Conservation (phyloP, 805 yeast genomes). For the Saccharomycopsis sp. region DNA sequence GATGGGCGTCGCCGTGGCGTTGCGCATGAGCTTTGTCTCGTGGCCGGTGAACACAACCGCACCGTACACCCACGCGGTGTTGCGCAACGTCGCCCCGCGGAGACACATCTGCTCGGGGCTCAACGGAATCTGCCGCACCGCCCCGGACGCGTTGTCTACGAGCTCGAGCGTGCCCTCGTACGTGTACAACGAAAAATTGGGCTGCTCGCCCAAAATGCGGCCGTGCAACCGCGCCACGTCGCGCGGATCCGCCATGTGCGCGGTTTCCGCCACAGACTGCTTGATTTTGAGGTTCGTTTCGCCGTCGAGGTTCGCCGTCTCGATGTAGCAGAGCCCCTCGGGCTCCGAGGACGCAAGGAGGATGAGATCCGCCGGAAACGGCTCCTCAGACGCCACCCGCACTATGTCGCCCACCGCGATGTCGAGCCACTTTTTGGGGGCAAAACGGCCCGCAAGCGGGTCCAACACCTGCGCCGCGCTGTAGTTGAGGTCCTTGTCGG, state of each 20-base stretch:
- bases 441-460: constrained; percentile 52
- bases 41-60: constrained; percentile 95
- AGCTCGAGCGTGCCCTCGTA: constrained; percentile 76
- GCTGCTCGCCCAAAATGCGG: constrained; percentile 74
- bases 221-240: constrained; percentile 51
- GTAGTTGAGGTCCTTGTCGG: constrained; percentile 84
- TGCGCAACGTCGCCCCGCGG: constrained; percentile 92
- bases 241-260: constrained; percentile 58
- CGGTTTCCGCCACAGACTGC: constrained; percentile 77
- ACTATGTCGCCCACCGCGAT: constrained; percentile 90
- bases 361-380: constrained; percentile 89
- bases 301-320: constrained; percentile 96
- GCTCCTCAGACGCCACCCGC: constrained; percentile 75
- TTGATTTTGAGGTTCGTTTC: constrained; percentile 95
- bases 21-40: constrained; percentile 95
- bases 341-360: constrained; percentile 92
- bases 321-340: constrained; percentile 94
- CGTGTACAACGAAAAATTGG: constrained; percentile 89
- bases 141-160: constrained; percentile 32
- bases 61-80: constrained; percentile 94
- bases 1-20: constrained; percentile 98
- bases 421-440: constrained; percentile 70
- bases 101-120: constrained; percentile 86
- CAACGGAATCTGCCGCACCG: constrained; percentile 58
- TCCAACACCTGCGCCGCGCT: constrained; percentile 66